Evolutionary conservation across 179 eudicot species (phyloP), one percentile per base, ranked within the genome.

Genomic region (Patellifolia procumbens): DNA sequence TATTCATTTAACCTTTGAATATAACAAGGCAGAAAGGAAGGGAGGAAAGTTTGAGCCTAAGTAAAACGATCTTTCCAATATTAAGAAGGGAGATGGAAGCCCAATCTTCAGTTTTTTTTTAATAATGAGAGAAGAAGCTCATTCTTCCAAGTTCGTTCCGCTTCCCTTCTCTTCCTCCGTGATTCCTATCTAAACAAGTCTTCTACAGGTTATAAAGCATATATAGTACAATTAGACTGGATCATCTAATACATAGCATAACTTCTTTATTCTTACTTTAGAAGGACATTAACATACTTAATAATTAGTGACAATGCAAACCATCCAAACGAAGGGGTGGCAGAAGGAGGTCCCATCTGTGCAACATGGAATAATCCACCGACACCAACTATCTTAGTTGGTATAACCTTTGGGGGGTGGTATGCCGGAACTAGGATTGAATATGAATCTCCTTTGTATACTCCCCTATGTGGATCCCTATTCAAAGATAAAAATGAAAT

Each of bases 251-350:
- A 15, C 31, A 61, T 3, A 1, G 29, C 65, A 60, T 55, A 10
- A 55, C 22, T 55, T 55, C 28, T 37, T 37, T 3, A 7, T 37
- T 37, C 42, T 52, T 15, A 0, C 56, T 32, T 29, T 11, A 20
- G 26, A 64, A 22, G 69, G 15, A 64, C 12, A 19, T 34, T 19
- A 17, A 64, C 69, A 34, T 64, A 64, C 69, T 20, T 64, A 64
- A 64, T 35, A 37, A n/a, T n/a, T n/a, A 22, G 46, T 64, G 69
- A 64, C 8, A 48, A 64, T 35, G 48, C 34, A 63, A 65, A 22
- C 70, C 70, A 65, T 65, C 70, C 49, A 39, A 65, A 28, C 4
- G n/a, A 43, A 67, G 34, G 52, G 71, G 71, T 24, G 48, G 53
- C 32, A 67, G 71, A 67, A 67, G 71, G 71, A 24, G 49, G 43